phyloP scores from a whole-genome alignment of 805 yeast genomes.

The Candida nanaspora region DNA sequence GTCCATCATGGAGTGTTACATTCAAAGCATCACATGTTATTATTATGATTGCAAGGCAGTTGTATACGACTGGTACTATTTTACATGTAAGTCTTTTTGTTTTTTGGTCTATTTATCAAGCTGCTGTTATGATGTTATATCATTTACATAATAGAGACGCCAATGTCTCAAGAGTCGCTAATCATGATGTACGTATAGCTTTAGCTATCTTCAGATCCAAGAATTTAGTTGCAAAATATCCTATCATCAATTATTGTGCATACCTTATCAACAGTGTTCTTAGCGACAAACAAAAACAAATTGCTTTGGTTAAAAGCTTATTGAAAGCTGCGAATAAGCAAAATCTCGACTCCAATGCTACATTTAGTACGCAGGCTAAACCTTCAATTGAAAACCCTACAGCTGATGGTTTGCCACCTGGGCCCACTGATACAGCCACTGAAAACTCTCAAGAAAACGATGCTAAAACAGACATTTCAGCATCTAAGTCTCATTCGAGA shows the following conservation, averaged over 20 bases:
- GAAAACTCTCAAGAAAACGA: too few species aligned
- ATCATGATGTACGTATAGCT: conserved; percentile 34
- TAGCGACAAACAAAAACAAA: conserved; percentile 33
- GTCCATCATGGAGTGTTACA: conserved; percentile 76
- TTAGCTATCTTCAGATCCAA: conserved; percentile 20
- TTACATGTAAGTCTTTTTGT: conserved; percentile 35
- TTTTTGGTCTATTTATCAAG: conserved; percentile 26
- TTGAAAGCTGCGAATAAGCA: conserved; percentile 4
- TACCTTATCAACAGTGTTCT: conserved; percentile 35
- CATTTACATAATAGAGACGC: conserved; percentile 35
- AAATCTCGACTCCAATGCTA: neutral
- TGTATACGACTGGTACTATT: conserved; percentile 54
- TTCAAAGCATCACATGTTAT: conserved; percentile 78
- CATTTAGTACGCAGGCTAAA: too few species aligned
- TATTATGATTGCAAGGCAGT: conserved; percentile 49
- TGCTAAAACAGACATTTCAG: too few species aligned
- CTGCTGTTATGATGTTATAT: conserved; percentile 58
- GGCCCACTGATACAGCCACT: too few species aligned
- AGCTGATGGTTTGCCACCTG: neutral
- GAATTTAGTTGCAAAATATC: neutral
- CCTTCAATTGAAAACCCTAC: too few species aligned
- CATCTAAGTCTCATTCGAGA: too few species aligned
- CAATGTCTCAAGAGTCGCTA: conserved; percentile 31
- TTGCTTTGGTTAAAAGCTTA: conserved; percentile 14
- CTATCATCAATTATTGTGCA: conserved; percentile 6